Evolutionary conservation across 805 yeast genomes (phyloP).

Genomic region (Ogataea philodendri): DNA sequence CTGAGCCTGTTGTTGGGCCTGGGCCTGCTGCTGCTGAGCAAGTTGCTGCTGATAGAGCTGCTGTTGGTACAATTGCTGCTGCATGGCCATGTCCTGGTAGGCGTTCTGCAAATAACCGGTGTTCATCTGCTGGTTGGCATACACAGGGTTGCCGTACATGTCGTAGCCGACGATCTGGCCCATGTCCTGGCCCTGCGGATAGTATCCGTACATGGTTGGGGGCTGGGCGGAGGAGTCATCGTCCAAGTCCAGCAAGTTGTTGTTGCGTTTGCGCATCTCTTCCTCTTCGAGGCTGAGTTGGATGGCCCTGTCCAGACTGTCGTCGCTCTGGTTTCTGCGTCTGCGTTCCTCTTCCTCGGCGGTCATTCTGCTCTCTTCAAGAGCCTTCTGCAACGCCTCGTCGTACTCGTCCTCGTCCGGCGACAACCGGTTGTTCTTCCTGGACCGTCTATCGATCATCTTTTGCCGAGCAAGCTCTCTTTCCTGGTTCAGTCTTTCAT

Average conservation of each 20-base stretch:
- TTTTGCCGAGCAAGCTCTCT: constrained; percentile 43
- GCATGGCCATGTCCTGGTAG: constrained; percentile 31
- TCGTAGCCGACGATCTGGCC: constrained; percentile 44
- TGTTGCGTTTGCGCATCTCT: constrained; percentile 52
- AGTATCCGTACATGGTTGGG: constrained; percentile 31
- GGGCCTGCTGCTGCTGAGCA: constrained; percentile 23
- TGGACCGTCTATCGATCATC: constrained; percentile 32
- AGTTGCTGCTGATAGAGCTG: constrained; percentile 27
- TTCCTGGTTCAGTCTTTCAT: constrained; percentile 73
- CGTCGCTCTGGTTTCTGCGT: constrained; percentile 51
- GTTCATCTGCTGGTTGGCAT: constrained; percentile 46
- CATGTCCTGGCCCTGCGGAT: constrained; percentile 26
- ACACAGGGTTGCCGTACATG: constrained; percentile 67
- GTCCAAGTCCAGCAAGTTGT: constrained; percentile 54
- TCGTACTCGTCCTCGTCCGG: constrained; percentile 51
- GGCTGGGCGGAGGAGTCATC: constrained; percentile 38
- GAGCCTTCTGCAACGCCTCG: constrained; percentile 73
- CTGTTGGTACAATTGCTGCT: constrained; percentile 20
- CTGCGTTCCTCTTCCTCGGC: constrained; percentile 80
- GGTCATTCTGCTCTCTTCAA: constrained; percentile 74
- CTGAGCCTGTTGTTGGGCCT: constrained; percentile 9
- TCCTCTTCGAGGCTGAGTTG: constrained; percentile 76
- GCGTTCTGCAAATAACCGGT: constrained; percentile 55
- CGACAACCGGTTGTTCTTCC: constrained; percentile 30
- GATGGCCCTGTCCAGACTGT: constrained; percentile 66